Base-by-base conservation (phyloP, 2,329 filamentous ascomycete species). In the Botrytis galanthina region DNA sequence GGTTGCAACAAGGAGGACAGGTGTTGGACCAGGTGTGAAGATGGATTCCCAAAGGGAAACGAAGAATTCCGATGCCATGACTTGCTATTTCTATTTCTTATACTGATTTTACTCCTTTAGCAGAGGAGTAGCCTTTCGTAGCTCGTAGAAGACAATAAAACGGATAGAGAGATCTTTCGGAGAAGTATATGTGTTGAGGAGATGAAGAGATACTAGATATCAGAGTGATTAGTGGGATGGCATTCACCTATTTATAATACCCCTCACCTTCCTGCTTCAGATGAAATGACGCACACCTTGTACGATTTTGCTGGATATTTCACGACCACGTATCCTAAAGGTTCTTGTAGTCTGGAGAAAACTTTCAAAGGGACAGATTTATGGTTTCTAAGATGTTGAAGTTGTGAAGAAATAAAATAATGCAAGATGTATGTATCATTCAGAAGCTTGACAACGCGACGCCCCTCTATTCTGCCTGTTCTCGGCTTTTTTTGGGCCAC, bases 11-110 rank as follows among this genome's bases (percentile, higher is more conserved):
- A 98, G 88, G 76, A 99, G 90, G 66, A 93, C 93, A 22, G 93
- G 93, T 0, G 95, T 98, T 64, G 95, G 90, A 73, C 96, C 96
- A 0, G 95, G 93, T 8, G 92, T 96, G 87, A 98, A 98, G 86
- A 98, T 91, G 80, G 93, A 97, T 81, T 92, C 89, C 92, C 94
- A 97, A 75, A 98, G 91, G 78, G 95, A 89, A 80, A 90, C 86
- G 75, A 97, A 80, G 83, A 91, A 91, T 72, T 69, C 62, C 18
- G 51, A 39, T n/a, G 62, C 51, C 54, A 71, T 71, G 35, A 32
- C 42, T 46, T 32, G 44, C 59, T 64, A 32, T 51, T 54, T 66
- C 22, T 64, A 32, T n/a, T n/a, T 46, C 44, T 32, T 29, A n/a
- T 39, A 16, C 59, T 64, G 29, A 8, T 37, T 32, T 64, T 29